A percentile compares a stretch with the other conserved stretches of the same genome.
These are phyloP conservation scores for Solanum hybrid DNA, from an alignment of 305 asterid species.

Conservation along the genomic window DNA sequence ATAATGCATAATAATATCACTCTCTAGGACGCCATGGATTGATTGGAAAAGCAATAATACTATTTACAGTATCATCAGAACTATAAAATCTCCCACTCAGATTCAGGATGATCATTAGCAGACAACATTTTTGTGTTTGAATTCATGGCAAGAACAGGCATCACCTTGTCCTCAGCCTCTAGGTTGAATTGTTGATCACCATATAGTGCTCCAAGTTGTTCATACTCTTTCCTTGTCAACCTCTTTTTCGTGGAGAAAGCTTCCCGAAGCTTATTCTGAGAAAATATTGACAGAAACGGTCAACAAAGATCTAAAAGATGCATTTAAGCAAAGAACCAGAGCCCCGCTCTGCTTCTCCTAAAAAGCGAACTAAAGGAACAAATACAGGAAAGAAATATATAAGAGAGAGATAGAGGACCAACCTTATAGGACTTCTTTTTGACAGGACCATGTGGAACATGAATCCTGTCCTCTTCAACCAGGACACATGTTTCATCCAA, in stretches of 20 bases:
- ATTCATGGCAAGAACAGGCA: conserved; percentile 10
- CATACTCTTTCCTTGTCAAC: conserved; percentile 34
- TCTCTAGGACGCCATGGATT: neutral
- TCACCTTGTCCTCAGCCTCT: conserved; percentile 8
- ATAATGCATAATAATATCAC: neutral
- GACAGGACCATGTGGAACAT: conserved; percentile 19
- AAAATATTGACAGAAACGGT: neutral
- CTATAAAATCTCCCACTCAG: conserved; percentile 85
- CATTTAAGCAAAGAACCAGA: neutral
- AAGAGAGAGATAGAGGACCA: conserved; percentile 1
- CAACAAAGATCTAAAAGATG: neutral
- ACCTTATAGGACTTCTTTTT: conserved; percentile 75
- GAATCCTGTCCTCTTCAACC: conserved; percentile 45
- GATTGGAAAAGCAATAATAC: neutral
- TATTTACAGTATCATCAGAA: neutral
- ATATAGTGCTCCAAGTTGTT: conserved; percentile 10
- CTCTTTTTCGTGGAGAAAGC: conserved; percentile 50
- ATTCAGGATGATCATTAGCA: conserved; percentile 28
- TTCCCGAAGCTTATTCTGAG: conserved; percentile 55
- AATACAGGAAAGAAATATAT: neutral
- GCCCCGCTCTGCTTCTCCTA: neutral
- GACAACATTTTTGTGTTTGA: conserved; percentile 6
- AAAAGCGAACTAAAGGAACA: neutral
- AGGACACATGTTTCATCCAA: conserved; percentile 58
- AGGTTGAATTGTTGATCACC: conserved; percentile 15